Percentiles rank a stretch among this genome's conserved stretches.
phyloP scores from a whole-genome alignment of 2,329 filamentous ascomycete genomes.

The Juglanconis oblonga region DNA sequence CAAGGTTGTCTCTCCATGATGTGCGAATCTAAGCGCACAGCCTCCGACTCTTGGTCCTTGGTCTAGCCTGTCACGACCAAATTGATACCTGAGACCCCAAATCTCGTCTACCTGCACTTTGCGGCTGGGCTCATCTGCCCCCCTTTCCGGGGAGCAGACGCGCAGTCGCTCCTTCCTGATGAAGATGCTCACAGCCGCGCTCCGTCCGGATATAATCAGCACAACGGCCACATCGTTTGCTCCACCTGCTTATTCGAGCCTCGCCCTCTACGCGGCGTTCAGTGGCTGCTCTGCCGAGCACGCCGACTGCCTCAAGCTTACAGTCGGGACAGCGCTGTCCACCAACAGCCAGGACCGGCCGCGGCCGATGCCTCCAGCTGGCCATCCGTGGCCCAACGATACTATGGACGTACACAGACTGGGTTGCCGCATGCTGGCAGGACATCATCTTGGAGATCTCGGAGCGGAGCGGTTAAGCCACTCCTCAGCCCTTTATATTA shows the following conservation, averaged over 20 bases:
- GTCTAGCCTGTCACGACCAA: too few relatives aligned
- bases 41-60: too few relatives aligned
- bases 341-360: too few relatives aligned
- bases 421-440: too few relatives aligned
- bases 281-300: background rate
- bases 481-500: background rate
- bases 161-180: constrained; percentile 10
- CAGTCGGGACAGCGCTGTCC: too few relatives aligned
- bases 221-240: background rate
- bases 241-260: background rate
- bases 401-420: too few relatives aligned
- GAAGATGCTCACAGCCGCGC: constrained; percentile 8
- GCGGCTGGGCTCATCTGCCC: constrained; percentile 6
- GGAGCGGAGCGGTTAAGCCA: too few relatives aligned
- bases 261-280: background rate
- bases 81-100: background rate
- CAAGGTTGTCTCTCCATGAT: too few relatives aligned
- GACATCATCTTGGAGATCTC: too few relatives aligned
- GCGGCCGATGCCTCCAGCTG: too few relatives aligned
- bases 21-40: too few relatives aligned
- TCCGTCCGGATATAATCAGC: constrained; percentile 3
- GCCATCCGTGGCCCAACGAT: too few relatives aligned
- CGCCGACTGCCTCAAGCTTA: background rate
- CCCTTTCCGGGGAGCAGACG: constrained; percentile 9
- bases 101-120: constrained; percentile 14